A percentile compares a stretch with the other conserved stretches of the same genome.
phyloP scores from a whole-genome alignment of 208 protist species.

The Acanthamoeba culbertsoni region DNA sequence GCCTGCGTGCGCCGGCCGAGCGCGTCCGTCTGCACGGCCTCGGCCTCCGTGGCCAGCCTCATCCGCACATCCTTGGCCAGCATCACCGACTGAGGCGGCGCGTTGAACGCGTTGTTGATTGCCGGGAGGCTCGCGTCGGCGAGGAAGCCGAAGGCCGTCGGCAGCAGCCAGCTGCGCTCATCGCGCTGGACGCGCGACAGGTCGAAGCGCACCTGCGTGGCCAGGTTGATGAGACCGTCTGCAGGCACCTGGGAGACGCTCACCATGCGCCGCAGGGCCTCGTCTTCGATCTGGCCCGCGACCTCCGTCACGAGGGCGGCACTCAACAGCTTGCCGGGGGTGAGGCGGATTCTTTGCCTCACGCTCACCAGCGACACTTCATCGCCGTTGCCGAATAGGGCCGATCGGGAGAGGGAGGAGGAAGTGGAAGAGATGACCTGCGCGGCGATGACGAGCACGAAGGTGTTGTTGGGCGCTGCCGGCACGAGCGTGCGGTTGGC shows the following conservation, averaged over 20 bases:
- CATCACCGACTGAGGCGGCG: neutral
- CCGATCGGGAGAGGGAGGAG: neutral
- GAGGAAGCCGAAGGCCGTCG: neutral
- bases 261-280: neutral
- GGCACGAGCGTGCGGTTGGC: neutral
- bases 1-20: neutral
- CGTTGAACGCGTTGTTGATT: neutral
- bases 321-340: slow-evolving; percentile 19
- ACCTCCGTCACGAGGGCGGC: neutral
- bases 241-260: neutral
- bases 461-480: slow-evolving; percentile 14
- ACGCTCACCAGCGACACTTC: neutral
- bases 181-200: neutral
- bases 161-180: neutral
- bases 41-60: neutral
- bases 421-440: too few relatives aligned
- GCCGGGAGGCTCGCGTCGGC: neutral
- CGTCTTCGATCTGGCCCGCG: neutral
- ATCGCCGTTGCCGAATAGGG: neutral
- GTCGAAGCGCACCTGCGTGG: slow-evolving; percentile 30
- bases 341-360: neutral
- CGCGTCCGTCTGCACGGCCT: neutral
- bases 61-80: neutral
- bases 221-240: neutral
- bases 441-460: neutral